phyloP scores from a whole-genome alignment of 495 filamentous ascomycete species.

The Trichoderma reesei region DNA sequence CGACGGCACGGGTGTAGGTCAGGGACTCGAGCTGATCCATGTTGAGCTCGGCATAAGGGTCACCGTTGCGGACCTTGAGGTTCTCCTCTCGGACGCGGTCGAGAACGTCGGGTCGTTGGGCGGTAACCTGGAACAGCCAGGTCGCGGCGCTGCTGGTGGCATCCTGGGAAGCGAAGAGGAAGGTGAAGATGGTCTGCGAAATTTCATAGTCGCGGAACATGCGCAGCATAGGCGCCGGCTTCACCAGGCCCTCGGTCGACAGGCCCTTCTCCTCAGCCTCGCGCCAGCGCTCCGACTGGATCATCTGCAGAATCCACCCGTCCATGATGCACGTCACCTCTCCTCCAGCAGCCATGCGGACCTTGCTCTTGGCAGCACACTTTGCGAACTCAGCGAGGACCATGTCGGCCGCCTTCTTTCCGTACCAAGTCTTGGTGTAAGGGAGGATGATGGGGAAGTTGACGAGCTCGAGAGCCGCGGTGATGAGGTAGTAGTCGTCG shows the following conservation, averaged over 20 bases:
- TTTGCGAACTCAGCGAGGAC: constrained; percentile 82
- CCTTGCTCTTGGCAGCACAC: constrained; percentile 88
- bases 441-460: constrained; percentile 98
- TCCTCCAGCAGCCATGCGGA: constrained; percentile 84
- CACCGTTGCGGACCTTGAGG: constrained; percentile 63
- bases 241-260: constrained; percentile 56
- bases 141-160: constrained; percentile 87
- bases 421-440: constrained; percentile 94
- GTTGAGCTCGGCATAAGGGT: constrained; percentile 56
- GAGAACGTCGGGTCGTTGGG: constrained; percentile 84
- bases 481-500: constrained; percentile 94
- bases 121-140: constrained; percentile 92
- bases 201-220: constrained; percentile 90
- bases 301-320: constrained; percentile 78
- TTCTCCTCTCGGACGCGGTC: constrained; percentile 92
- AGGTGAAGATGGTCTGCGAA: constrained; percentile 89
- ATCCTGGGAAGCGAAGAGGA: constrained; percentile 96
- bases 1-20: constrained; percentile 84
- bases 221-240: constrained; percentile 72
- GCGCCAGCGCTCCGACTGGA: constrained; percentile 68
- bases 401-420: constrained; percentile 90
- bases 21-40: constrained; percentile 82
- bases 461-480: constrained; percentile 89
- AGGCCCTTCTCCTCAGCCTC: constrained; percentile 59
- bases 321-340: constrained; percentile 89